phyloP scores from a whole-genome alignment of 176 grass and related monocot species.

The Stipa capillata region DNA sequence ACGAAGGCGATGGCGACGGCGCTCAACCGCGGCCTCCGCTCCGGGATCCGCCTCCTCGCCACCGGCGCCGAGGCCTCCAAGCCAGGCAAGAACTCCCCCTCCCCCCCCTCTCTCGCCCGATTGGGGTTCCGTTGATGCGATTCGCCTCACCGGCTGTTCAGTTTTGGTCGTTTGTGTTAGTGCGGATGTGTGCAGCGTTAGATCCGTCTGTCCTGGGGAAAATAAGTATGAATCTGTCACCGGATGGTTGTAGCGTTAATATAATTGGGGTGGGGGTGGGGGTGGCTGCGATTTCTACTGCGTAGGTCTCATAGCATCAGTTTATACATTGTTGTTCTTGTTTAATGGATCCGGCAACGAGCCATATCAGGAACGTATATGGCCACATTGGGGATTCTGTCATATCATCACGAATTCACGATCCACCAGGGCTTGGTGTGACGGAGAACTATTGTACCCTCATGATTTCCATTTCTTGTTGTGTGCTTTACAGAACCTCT shows the following conservation, averaged over 20 bases:
- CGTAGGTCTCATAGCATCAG: too few species aligned
- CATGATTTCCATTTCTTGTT: not conserved
- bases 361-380: too few species aligned
- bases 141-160: not conserved
- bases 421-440: not conserved
- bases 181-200: not conserved
- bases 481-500: not conserved
- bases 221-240: not conserved
- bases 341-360: not conserved
- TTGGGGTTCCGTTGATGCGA: not conserved
- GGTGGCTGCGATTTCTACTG: not conserved
- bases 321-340: not conserved
- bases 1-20: conserved; percentile 19
- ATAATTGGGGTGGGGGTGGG: not conserved
- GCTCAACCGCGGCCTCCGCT: conserved; percentile 47
- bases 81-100: conserved; percentile 32
- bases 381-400: not conserved
- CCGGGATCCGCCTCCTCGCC: conserved; percentile 39
- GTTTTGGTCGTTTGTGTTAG: not conserved
- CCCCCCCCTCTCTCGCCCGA: not conserved
- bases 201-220: not conserved
- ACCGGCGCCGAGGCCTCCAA: conserved; percentile 41
- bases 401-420: not conserved
- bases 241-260: not conserved
- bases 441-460: not conserved